These are phyloP conservation scores for Elongisporangium prolatum DNA, from an alignment of 352 stramenopile species.

Conservation along the genomic window DNA sequence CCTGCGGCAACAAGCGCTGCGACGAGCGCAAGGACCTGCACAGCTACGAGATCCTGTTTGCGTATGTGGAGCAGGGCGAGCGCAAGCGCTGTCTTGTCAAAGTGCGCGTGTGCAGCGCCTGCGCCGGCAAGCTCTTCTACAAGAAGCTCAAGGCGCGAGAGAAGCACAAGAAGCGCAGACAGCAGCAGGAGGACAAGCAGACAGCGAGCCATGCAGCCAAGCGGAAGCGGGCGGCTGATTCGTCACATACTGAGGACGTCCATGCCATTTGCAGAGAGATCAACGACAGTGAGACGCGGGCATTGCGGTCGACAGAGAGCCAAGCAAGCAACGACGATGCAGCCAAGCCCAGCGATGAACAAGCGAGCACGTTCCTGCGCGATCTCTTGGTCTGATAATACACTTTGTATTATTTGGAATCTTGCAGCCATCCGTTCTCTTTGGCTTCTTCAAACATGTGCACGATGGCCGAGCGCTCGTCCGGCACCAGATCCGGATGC, in stretches of 20 bases:
- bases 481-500: conserved; percentile 60
- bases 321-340: no score
- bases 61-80: conserved; percentile 60
- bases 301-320: background rate
- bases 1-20: conserved; percentile 74
- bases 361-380: background rate
- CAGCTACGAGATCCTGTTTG: conserved; percentile 82
- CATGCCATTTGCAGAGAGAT: conserved; percentile 32
- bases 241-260: conserved; percentile 9
- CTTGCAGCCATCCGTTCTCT: conserved; percentile 75
- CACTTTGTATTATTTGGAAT: conserved; percentile 21
- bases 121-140: conserved; percentile 69
- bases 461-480: conserved; percentile 48
- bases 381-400: background rate
- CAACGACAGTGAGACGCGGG: conserved; percentile 20
- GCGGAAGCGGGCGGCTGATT: background rate
- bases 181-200: conserved; percentile 9
- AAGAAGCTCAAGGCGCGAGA: conserved; percentile 38
- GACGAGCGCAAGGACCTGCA: conserved; percentile 31
- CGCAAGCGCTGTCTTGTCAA: conserved; percentile 77
- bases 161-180: conserved; percentile 9
- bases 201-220: background rate
- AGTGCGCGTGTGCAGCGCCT: conserved; percentile 56
- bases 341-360: background rate
- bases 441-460: conserved; percentile 72